A percentile compares a stretch with the other conserved stretches of the same genome.
These are phyloP conservation scores for Gymnopilus dilepis DNA, from an alignment of 768 basidiomycete genomes.

Conservation along the genomic window DNA sequence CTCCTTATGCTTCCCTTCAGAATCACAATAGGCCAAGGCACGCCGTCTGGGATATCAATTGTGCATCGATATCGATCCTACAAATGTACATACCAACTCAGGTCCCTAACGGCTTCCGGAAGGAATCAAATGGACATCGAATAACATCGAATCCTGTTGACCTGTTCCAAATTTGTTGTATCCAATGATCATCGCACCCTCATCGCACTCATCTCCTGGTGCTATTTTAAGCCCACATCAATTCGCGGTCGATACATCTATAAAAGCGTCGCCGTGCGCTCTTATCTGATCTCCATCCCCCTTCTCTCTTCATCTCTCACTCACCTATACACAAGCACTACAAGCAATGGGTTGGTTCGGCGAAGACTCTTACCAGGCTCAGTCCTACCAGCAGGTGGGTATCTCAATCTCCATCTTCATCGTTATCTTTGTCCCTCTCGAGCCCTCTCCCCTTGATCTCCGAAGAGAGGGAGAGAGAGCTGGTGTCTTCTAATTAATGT, in stretches of 20 bases:
- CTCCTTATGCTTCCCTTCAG: not conserved
- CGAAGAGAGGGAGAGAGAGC: too few relatives aligned
- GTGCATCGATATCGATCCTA: not conserved
- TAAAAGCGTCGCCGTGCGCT: not conserved
- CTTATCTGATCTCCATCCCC: constrained; percentile 5
- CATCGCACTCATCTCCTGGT: not conserved
- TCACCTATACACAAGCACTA: constrained; percentile 15
- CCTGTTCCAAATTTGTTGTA: not conserved
- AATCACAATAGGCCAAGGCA: not conserved
- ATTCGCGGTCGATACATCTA: not conserved
- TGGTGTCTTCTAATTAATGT: too few relatives aligned
- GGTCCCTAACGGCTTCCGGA: not conserved
- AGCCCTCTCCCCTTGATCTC: not conserved
- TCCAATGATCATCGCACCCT: not conserved
- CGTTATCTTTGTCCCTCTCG: not conserved
- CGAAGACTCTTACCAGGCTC: constrained; percentile 45
- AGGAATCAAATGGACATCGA: too few relatives aligned
- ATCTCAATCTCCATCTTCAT: not conserved
- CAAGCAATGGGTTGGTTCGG: constrained; percentile 49
- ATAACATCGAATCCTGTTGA: too few relatives aligned
- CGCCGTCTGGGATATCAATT: not conserved
- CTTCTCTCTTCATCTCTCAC: not conserved
- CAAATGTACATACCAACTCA: too few relatives aligned
- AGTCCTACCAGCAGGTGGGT: constrained; percentile 47
- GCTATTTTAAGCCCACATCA: constrained; percentile 6